Percentiles rank a stretch among this genome's conserved stretches.
These are phyloP conservation scores for Clausena lansium DNA, from an alignment of 345 rosid species.

Conservation along the genomic window DNA sequence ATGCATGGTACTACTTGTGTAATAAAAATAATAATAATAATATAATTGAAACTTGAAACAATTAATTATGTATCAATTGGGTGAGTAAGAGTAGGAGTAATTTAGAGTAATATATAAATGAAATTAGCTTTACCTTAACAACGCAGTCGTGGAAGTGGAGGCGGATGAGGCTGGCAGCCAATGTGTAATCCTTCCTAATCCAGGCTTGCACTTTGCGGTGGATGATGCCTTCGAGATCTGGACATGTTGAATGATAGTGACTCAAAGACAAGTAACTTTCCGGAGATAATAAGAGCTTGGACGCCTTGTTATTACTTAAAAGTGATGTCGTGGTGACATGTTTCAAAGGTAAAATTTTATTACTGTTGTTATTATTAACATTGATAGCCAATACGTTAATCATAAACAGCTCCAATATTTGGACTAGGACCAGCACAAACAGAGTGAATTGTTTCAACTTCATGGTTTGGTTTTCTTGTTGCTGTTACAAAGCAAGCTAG, in stretches of 20 bases:
- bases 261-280: slow-evolving; percentile 10
- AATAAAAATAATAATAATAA: no score
- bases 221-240: slow-evolving; percentile 33
- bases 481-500: background rate
- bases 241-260: slow-evolving; percentile 30
- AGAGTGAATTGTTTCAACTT: background rate
- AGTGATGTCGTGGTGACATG: background rate
- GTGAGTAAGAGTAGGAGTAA: background rate
- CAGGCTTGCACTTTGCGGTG: slow-evolving; percentile 21
- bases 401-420: background rate
- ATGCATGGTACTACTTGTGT: background rate
- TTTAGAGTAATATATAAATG: background rate
- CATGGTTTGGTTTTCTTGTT: background rate
- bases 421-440: background rate
- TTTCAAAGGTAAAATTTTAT: background rate
- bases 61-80: background rate
- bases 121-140: slow-evolving; percentile 21
- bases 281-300: background rate
- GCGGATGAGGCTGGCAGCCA: slow-evolving; percentile 41
- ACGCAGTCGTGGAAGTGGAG: slow-evolving; percentile 43
- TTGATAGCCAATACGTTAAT: background rate
- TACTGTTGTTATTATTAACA: background rate
- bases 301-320: background rate
- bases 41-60: no score
- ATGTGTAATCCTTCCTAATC: slow-evolving; percentile 14